Evolutionary conservation across 2,329 filamentous ascomycete species (phyloP), one percentile per base, ranked within the genome.

Genomic region (Fusarium miscanthi): DNA sequence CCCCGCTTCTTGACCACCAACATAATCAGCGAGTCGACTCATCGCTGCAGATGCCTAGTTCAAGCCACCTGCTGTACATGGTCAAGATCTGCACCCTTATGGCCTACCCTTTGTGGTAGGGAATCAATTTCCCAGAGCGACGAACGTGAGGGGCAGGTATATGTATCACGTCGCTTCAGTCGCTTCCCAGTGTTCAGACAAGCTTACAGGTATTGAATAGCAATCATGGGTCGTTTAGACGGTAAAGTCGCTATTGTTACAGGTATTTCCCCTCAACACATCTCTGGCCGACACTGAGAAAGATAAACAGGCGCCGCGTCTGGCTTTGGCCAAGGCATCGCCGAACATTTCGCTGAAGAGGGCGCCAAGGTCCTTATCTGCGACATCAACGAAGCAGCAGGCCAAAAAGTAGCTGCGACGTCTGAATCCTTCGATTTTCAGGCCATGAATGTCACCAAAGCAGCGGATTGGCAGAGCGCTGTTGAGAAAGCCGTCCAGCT

Each of bases 291-390:
- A 6, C 1, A 3, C 23, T 70, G 8, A 70, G 3, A 46, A 1
- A 41, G 4, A 6, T 2, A 6, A 33, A 33, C 5, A 69, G 69
- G 53, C 8, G 58, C 68, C 2, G 58, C 59, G 0, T 65, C 64
- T 19, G 69, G 69, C 25, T 73, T 73, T 19, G 69, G 69, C 4
- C 64, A 64, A 64, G 70, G 68, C 2, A 61, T 72, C 10, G 61
- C 68, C 2, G 40, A 66, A 4, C 66, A 66, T 3, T 73, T 70
- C 7, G 64, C 11, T 1, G 41, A 54, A 53, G 59, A 69, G 8
- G 59, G 59, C 7, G 54, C 59, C 10, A 46, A 58, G 19, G 64
- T 65, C 1, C 40, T 72, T 8, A 37, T 65, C 7, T 72, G 41
- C 21, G 59, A 72, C 4, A 31, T 58, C 17, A 57, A 65, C 14